Conservation (phyloP, 169 alveolate genomes). For the Miamiensis avidus region DNA sequence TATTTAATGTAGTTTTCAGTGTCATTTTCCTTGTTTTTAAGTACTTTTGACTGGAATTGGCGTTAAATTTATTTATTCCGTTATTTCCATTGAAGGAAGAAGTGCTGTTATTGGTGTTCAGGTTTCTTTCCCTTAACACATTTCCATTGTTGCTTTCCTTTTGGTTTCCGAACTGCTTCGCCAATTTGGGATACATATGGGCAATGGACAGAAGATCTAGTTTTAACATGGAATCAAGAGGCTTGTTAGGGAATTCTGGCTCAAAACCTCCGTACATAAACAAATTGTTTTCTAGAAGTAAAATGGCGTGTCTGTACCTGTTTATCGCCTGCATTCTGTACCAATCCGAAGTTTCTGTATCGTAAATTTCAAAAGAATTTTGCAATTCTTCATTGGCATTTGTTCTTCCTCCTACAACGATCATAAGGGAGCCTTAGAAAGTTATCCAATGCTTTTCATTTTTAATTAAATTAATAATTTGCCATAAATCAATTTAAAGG, state of each 20-base stretch:
- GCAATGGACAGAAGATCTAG: slow-evolving; percentile 34
- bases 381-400: slow-evolving; percentile 12
- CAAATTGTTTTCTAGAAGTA: slow-evolving; percentile 86
- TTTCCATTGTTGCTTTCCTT: not conserved
- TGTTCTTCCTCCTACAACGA: slow-evolving; percentile 58
- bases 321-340: slow-evolving; percentile 89
- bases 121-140: slow-evolving; percentile 12
- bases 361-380: slow-evolving; percentile 86
- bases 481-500: too few relatives aligned
- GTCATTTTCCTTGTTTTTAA: too few relatives aligned
- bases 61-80: too few relatives aligned
- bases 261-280: slow-evolving; percentile 96
- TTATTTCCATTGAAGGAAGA: not conserved
- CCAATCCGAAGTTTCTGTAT: slow-evolving; percentile 96
- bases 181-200: slow-evolving; percentile 1
- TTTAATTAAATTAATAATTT: too few relatives aligned
- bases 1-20: too few relatives aligned
- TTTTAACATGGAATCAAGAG: slow-evolving; percentile 77
- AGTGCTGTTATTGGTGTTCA: slow-evolving; percentile 1
- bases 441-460: slow-evolving; percentile 38
- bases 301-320: slow-evolving; percentile 93
- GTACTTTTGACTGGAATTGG: too few relatives aligned
- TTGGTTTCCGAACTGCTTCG: not conserved
- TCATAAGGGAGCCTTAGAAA: slow-evolving; percentile 40
- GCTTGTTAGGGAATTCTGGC: slow-evolving; percentile 94